A percentile compares a stretch with the other conserved stretches of the same genome.
These are phyloP conservation scores for Tetratostichococcus sp. DNA, from an alignment of 139 green algal species.

Conservation along the genomic window DNA sequence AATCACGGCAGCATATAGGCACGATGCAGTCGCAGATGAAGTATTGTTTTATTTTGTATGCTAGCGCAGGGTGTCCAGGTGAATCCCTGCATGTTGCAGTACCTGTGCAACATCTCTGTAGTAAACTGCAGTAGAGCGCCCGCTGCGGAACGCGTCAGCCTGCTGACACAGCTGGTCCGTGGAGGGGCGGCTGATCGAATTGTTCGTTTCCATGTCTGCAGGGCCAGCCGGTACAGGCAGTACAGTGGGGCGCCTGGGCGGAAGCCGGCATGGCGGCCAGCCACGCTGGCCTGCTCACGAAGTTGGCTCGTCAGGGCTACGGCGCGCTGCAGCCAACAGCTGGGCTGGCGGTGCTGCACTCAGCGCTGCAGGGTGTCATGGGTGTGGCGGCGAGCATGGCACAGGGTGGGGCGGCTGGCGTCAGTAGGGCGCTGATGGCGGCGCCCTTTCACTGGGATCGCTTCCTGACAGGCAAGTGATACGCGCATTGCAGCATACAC, in stretches of 20 bases:
- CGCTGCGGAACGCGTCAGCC: no score
- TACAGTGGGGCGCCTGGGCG: constrained; percentile 42
- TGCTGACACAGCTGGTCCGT: no score
- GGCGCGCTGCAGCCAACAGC: constrained; percentile 20
- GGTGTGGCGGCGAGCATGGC: no score
- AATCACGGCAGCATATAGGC: no score
- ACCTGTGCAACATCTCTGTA: no score
- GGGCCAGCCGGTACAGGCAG: constrained; percentile 18
- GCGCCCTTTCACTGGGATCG: constrained; percentile 3
- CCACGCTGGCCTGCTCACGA: not conserved
- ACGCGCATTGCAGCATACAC: no score
- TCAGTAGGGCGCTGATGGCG: not conserved
- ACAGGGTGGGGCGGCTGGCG: not conserved
- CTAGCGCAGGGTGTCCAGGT: no score
- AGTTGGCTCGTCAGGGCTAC: constrained; percentile 70
- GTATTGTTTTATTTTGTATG: no score
- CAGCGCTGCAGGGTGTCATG: constrained; percentile 8
- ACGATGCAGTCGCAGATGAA: no score
- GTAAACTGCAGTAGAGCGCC: no score
- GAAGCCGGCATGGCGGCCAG: constrained; percentile 36
- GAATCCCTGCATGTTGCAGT: no score
- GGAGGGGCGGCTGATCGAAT: no score
- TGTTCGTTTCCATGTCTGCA: constrained; percentile 1
- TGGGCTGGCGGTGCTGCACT: constrained; percentile 27
- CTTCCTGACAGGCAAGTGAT: constrained; percentile 5